Base-by-base conservation (phyloP, 805 yeast genomes). In the Sungouiozyma intestinalis region DNA sequence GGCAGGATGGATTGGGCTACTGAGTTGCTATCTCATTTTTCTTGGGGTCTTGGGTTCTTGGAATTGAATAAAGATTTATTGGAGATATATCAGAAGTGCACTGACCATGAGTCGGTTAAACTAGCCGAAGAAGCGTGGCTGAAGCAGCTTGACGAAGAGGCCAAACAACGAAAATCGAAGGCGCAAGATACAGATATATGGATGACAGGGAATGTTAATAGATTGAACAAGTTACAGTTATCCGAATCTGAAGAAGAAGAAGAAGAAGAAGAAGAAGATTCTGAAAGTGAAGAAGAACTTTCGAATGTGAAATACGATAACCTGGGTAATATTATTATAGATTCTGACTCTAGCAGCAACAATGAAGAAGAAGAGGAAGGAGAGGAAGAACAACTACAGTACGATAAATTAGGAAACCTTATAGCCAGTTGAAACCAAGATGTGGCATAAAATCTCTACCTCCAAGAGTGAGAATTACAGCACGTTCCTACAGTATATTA, bases 21-120 rank as follows among this genome's bases (percentile, higher is more conserved):
- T 16, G 72, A 75, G 46, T 69, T 90, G 15, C 63, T 92, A 47
- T 71, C 76, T 38, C 77, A 88, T 55, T 92, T 92, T 55, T 79
- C 94, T 1, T 92, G 97, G 95, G 98, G 98, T 2, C 73, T 76
- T n/a, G 79, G 84, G 0, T 92, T 92, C 53, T 63, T 92, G 52
- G 79, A 81, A 41, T 76, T 92, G 42, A 92, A 92, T 58, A 73
- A 74, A 48, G 96, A 86, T 47, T 65, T 92, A 9, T 52, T 92
- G 14, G 81, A 77, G 39, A 60, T 81, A 5, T 92, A 92, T 53
- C 81, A 80, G 41, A 58, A 72, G 34, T 90, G 97, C 62, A 77
- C 90, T 0, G 95, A 90, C 53, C 72, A 83, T 1, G 86, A 73
- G 2, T 79, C 88, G 4, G 77, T 92, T 1, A 67, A 71, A 39